Evolutionary conservation across 768 basidiomycete genomes (phyloP).

Genomic region (Mycena chlorophos): DNA sequence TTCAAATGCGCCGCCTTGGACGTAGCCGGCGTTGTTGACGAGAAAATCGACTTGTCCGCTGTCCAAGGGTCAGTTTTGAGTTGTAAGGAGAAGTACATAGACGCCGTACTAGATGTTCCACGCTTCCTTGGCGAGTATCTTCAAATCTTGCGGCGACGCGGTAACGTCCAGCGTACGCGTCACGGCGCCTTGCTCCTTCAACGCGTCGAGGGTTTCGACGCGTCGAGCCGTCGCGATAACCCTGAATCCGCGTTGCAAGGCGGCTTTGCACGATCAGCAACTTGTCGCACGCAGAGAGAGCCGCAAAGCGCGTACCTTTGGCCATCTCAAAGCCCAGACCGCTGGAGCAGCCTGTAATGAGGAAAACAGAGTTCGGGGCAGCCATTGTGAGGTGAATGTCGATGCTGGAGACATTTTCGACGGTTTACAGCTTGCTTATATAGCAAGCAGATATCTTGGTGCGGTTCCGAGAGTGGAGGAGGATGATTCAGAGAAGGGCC

Average conservation of each 20-base stretch:
- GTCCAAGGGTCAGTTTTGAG: background rate
- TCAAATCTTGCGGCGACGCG: background rate
- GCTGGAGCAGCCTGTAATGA: background rate
- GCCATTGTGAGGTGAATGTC: background rate
- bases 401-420: background rate
- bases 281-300: background rate
- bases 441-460: too few species aligned
- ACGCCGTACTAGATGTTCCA: background rate
- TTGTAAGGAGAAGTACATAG: too few species aligned
- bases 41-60: conserved; percentile 28
- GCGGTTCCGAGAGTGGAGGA: too few species aligned
- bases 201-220: background rate
- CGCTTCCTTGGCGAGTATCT: background rate
- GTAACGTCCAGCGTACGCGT: background rate
- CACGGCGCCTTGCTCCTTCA: background rate
- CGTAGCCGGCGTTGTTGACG: conserved; percentile 28
- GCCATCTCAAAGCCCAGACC: background rate
- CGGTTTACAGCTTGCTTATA: background rate
- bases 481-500: too few species aligned
- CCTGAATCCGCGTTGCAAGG: background rate
- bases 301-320: background rate
- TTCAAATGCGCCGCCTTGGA: conserved; percentile 20
- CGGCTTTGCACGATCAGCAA: background rate
- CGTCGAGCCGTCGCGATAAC: background rate
- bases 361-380: background rate